A percentile compares a stretch with the other conserved stretches of the same genome.
Conservation (phyloP, 495 filamentous ascomycete genomes). For the Tuber indicum region DNA sequence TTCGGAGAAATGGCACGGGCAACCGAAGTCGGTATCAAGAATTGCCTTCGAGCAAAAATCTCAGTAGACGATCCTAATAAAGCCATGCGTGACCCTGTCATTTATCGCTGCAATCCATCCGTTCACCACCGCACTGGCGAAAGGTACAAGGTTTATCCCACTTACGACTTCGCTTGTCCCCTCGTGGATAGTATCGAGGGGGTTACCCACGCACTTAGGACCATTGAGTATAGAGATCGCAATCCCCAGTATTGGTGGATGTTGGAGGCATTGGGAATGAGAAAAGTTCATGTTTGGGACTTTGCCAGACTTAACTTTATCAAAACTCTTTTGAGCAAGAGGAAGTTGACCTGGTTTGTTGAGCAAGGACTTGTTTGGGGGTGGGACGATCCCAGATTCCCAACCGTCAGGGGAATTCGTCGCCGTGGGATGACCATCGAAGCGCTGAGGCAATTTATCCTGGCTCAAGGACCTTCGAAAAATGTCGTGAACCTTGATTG, state of each 20-base stretch:
- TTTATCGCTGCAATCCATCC: constrained; percentile 81
- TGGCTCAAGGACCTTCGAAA: constrained; percentile 83
- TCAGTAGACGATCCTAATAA: constrained; percentile 76
- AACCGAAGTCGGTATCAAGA: constrained; percentile 63
- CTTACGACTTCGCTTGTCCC: constrained; percentile 90
- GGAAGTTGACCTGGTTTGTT: constrained; percentile 91
- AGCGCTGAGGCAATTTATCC: constrained; percentile 82
- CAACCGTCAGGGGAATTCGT: constrained; percentile 80
- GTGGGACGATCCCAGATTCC: constrained; percentile 94
- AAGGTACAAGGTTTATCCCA: constrained; percentile 92
- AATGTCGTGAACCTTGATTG: constrained; percentile 89
- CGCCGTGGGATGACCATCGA: constrained; percentile 86
- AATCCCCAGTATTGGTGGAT: constrained; percentile 99
- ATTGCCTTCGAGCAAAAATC: constrained; percentile 87
- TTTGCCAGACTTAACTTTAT: constrained; percentile 97
- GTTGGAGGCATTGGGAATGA: constrained; percentile 73
- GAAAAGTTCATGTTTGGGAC: constrained; percentile 91
- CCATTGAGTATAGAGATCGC: constrained; percentile 94
- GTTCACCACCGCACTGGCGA: constrained; percentile 82
- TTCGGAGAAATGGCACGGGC: constrained; percentile 88
- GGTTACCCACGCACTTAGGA: constrained; percentile 89
- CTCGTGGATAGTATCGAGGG: constrained; percentile 86
- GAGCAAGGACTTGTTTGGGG: constrained; percentile 79
- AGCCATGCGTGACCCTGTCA: constrained; percentile 83
- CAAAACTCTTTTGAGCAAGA: constrained; percentile 81